These are phyloP conservation scores for Coniochaeta hoffmannii DNA, from an alignment of 2,329 filamentous ascomycete genomes.

Conservation along the genomic window DNA sequence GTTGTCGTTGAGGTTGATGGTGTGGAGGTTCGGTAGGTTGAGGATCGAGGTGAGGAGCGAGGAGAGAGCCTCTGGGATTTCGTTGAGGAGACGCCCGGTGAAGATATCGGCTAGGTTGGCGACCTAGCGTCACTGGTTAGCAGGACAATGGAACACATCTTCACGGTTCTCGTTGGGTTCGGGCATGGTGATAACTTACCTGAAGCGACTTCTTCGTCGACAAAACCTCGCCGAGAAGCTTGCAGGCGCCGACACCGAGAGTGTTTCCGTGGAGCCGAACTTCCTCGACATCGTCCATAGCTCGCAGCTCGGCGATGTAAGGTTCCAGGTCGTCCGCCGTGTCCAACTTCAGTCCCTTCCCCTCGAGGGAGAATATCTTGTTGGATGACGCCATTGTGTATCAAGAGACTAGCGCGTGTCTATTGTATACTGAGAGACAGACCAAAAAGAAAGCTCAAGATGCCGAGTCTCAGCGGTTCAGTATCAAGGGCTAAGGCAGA, in stretches of 20 bases:
- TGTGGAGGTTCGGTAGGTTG: conserved; percentile 77
- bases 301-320: conserved; percentile 68
- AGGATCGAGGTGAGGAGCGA: conserved; percentile 80
- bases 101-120: conserved; percentile 97
- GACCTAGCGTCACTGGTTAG: conserved; percentile 33
- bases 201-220: conserved; percentile 76
- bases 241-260: conserved; percentile 79
- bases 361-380: conserved; percentile 83
- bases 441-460: not conserved
- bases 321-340: conserved; percentile 78
- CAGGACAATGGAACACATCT: conserved; percentile 3
- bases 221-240: conserved; percentile 76
- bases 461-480: not conserved
- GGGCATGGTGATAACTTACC: conserved; percentile 33
- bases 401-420: conserved; percentile 12
- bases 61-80: conserved; percentile 86
- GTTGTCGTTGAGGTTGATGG: conserved; percentile 94
- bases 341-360: conserved; percentile 87
- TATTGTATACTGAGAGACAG: not conserved
- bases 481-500: not conserved
- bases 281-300: conserved; percentile 71
- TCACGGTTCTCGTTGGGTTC: not conserved
- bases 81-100: conserved; percentile 83
- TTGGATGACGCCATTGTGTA: conserved; percentile 40
- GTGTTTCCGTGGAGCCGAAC: conserved; percentile 87